phyloP scores from a whole-genome alignment of 768 basidiomycete genomes.

The Xerocomellus chrysenteron region DNA sequence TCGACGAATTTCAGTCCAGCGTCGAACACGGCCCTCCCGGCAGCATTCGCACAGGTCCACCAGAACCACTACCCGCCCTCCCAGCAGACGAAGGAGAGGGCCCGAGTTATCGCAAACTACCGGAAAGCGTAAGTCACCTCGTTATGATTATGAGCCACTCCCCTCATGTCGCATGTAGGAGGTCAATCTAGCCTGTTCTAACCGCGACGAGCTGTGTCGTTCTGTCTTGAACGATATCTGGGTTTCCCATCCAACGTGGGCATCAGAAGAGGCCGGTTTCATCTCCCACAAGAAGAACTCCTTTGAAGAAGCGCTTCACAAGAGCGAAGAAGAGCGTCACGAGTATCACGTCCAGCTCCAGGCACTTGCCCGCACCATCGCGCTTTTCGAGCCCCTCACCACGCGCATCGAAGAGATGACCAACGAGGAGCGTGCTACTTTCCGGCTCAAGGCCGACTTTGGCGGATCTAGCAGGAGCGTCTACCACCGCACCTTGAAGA shows the following conservation, averaged over 20 bases:
- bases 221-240: slow-evolving; percentile 96
- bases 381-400: slow-evolving; percentile 84
- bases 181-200: slow-evolving; percentile 86
- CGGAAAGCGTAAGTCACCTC: slow-evolving; percentile 69
- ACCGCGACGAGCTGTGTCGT: slow-evolving; percentile 90
- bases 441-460: slow-evolving; percentile 82
- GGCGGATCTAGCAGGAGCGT: slow-evolving; percentile 86
- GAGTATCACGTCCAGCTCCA: slow-evolving; percentile 97
- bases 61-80: slow-evolving; percentile 73
- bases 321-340: slow-evolving; percentile 96
- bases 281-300: slow-evolving; percentile 95
- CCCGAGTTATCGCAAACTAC: slow-evolving; percentile 90
- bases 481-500: slow-evolving; percentile 92
- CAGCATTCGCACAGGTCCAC: slow-evolving; percentile 71
- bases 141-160: neutral
- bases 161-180: slow-evolving; percentile 53
- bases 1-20: slow-evolving; percentile 64
- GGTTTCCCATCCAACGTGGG: slow-evolving; percentile 99
- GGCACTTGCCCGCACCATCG: slow-evolving; percentile 85
- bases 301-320: slow-evolving; percentile 94
- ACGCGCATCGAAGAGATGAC: slow-evolving; percentile 86
- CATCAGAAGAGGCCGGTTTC: slow-evolving; percentile 93
- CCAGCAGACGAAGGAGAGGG: slow-evolving; percentile 85
- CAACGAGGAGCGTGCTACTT: slow-evolving; percentile 76
- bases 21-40: slow-evolving; percentile 73